Conservation (phyloP, 2,329 filamentous ascomycete species). For the Aspergillus bombycis region DNA sequence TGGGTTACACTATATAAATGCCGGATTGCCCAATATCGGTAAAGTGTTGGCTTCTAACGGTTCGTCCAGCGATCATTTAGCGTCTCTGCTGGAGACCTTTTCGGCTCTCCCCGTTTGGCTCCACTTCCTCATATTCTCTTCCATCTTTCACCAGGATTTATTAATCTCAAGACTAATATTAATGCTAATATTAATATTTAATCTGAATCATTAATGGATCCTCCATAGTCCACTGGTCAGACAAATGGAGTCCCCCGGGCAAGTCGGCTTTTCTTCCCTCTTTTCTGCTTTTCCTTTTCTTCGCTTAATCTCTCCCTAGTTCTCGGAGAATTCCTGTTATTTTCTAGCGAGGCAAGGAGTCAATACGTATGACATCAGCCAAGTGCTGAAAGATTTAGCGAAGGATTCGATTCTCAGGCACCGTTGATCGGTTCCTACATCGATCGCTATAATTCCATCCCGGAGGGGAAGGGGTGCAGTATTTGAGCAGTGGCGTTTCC, state of each 20-base stretch:
- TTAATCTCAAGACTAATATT: neutral
- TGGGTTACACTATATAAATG: slow-evolving; percentile 4
- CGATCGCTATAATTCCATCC: neutral
- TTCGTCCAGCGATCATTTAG: slow-evolving; percentile 7
- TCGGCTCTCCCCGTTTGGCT: neutral
- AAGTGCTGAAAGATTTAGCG: neutral
- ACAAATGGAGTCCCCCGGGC: neutral
- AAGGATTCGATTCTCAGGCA: neutral
- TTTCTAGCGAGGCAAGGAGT: slow-evolving; percentile 1
- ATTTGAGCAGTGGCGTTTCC: neutral
- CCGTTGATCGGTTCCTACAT: neutral
- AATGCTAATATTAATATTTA: neutral
- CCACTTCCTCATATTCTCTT: neutral
- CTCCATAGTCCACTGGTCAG: neutral
- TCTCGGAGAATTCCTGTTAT: neutral
- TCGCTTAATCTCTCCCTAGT: neutral
- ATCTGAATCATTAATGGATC: neutral
- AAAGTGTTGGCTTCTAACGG: slow-evolving; percentile 1
- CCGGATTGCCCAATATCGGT: slow-evolving; percentile 3
- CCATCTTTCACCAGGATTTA: neutral
- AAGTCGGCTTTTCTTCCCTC: neutral
- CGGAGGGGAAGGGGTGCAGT: neutral
- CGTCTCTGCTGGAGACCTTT: neutral
- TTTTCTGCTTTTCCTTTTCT: neutral
- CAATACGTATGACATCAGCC: neutral